These are phyloP conservation scores for Trichoderma aggressivum DNA, from an alignment of 2,329 filamentous ascomycete species.

Conservation along the genomic window DNA sequence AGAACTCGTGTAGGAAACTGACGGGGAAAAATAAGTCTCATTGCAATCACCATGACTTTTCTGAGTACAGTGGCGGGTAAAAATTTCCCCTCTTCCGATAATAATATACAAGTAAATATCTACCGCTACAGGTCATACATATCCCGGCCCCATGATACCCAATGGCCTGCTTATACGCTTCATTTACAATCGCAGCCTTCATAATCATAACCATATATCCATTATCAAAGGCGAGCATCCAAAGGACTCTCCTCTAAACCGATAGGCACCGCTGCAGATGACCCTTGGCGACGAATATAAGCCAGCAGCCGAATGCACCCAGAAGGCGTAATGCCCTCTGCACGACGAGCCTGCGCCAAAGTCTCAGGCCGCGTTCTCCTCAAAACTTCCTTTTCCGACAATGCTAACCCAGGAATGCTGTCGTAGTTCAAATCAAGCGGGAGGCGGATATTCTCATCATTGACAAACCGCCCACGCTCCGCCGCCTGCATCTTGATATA, in stretches of 20 bases:
- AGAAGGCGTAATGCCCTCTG: conserved; percentile 73
- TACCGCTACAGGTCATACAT: not conserved
- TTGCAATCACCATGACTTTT: not conserved
- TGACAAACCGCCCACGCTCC: conserved; percentile 63
- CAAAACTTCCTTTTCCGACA: conserved; percentile 73
- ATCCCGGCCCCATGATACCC: not conserved
- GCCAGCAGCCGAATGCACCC: conserved; percentile 59
- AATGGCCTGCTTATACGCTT: not conserved
- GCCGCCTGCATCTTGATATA: conserved; percentile 73
- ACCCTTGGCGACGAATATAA: conserved; percentile 47
- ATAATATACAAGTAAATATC: not conserved
- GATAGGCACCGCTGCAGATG: not conserved
- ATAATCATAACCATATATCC: not conserved
- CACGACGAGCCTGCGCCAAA: conserved; percentile 79
- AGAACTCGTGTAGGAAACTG: not conserved
- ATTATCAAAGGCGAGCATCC: not conserved
- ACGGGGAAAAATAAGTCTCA: not conserved
- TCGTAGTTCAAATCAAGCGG: conserved; percentile 76
- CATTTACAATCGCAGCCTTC: not conserved
- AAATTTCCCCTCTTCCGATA: too few species aligned
- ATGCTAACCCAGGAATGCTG: conserved; percentile 67
- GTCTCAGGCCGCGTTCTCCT: conserved; percentile 72
- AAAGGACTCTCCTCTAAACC: not conserved
- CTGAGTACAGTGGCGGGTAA: too few species aligned
- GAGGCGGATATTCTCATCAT: conserved; percentile 72